phyloP scores from a whole-genome alignment of 2,329 filamentous ascomycete species.

The Fusarium sarcochroum region DNA sequence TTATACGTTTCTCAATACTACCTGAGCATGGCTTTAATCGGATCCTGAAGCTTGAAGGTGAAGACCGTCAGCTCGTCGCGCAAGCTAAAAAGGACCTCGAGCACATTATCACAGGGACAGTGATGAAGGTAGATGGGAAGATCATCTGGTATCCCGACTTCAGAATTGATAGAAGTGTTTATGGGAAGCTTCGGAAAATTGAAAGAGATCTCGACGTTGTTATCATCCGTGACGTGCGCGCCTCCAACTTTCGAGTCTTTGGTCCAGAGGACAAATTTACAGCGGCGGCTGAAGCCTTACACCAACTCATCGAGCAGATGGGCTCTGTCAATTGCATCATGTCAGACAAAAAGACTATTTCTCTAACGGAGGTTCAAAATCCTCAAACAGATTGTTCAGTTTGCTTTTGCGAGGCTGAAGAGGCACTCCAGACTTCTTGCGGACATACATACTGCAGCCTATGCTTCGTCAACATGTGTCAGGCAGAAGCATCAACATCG shows the following conservation, averaged over 20 bases:
- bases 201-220: conserved; percentile 16
- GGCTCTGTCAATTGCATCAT: not conserved
- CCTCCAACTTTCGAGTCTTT: conserved; percentile 19
- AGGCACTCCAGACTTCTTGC: conserved; percentile 54
- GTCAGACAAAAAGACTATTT: rapidly evolving
- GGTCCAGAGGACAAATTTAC: not conserved
- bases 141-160: conserved; percentile 12
- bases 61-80: conserved; percentile 5
- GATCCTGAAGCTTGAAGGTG: conserved; percentile 28
- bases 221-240: conserved; percentile 16
- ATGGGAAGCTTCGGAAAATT: conserved; percentile 3
- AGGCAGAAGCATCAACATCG: not conserved
- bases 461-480: conserved; percentile 55
- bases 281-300: conserved; percentile 10
- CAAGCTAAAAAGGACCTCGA: conserved; percentile 17
- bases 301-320: conserved; percentile 47
- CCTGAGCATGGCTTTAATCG: conserved; percentile 37
- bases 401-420: conserved; percentile 56
- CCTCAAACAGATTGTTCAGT: conserved; percentile 49
- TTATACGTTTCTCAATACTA: conserved; percentile 9
- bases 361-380: not conserved
- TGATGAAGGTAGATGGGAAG: conserved; percentile 19
- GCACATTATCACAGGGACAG: conserved; percentile 4
- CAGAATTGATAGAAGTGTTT: not conserved
- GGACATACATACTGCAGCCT: conserved; percentile 58